These are phyloP conservation scores for Myxozyma neglecta DNA, from an alignment of 805 yeast species.

Conservation along the genomic window DNA sequence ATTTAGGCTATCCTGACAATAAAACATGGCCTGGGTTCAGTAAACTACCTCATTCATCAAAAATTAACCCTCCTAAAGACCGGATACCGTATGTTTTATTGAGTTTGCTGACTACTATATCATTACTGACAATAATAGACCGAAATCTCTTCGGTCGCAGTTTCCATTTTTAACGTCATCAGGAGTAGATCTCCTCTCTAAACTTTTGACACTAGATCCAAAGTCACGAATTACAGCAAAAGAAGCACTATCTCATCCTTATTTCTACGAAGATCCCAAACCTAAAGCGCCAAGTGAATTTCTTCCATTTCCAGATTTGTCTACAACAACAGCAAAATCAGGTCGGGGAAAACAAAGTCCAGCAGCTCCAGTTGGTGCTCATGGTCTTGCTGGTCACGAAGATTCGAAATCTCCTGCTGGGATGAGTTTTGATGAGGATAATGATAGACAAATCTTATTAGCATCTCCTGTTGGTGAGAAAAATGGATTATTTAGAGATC, in stretches of 20 bases:
- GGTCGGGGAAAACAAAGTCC: slow-evolving; percentile 7
- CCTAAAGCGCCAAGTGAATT: slow-evolving; percentile 40
- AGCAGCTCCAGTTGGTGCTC: slow-evolving; percentile 19
- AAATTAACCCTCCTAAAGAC: slow-evolving; percentile 36
- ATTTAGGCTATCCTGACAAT: slow-evolving; percentile 47
- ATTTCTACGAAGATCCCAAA: slow-evolving; percentile 46
- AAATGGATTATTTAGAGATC: slow-evolving; percentile 16
- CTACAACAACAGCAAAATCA: neutral
- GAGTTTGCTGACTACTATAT: neutral
- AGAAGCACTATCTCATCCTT: slow-evolving; percentile 49
- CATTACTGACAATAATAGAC: neutral
- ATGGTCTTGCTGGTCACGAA: slow-evolving; percentile 6
- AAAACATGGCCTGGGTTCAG: slow-evolving; percentile 31
- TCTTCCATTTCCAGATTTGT: slow-evolving; percentile 36
- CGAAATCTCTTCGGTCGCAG: slow-evolving; percentile 9
- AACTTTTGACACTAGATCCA: slow-evolving; percentile 49
- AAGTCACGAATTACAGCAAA: slow-evolving; percentile 46
- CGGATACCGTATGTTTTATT: slow-evolving; percentile 37
- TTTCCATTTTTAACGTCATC: slow-evolving; percentile 28
- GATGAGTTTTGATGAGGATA: slow-evolving; percentile 1
- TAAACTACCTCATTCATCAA: slow-evolving; percentile 41
- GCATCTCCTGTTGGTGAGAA: slow-evolving; percentile 10
- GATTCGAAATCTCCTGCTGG: neutral
- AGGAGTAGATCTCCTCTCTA: slow-evolving; percentile 42
- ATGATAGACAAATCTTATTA: neutral